Evolutionary conservation across 129 eudicot genomes (phyloP), one percentile per base, ranked within the genome.

Genomic region (Calendula officinalis): DNA sequence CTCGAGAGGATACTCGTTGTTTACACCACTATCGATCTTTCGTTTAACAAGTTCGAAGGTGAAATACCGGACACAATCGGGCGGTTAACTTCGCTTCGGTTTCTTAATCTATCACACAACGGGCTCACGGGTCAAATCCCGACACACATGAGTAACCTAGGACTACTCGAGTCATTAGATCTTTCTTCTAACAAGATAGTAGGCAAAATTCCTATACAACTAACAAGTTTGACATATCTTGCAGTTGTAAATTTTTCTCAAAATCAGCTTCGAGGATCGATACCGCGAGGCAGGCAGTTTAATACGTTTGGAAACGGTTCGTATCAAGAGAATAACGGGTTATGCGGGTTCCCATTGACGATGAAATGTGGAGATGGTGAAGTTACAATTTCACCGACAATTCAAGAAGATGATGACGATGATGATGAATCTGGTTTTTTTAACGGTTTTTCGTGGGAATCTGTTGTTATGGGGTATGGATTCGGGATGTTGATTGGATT

Each of bases 381-480:
- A 2, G 44, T 55, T 7, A 4, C 62, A 9, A 5, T 12, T 2
- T 56, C 63, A 8, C 69, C 10, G 0, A 42, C 32, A 2, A 69
- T 60, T 0, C 55, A 68, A 14, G 72, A 53, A 38, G 66, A 67
- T 16, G 60, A 42, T 22, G 60, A 64, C 12, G 60, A 42, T 22
- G 60, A 64, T 13, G 73, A 72, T 5, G 76, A 61, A n/a, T 49
- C 54, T 33, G 8, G 44, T 1, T 76, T 68, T 36, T 65, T 62
- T 13, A 27, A 64, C 27, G 81, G 76, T 4, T 69, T 80, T 81
- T 3, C 45, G 4, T 76, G 85, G 82, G 47, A 67, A 57, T 53
- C 80, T 9, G 56, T 76, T 55, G 56, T 62, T 56, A 11, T 56
- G 66, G 84, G 83, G 8, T 78, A 56, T 63, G 83, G 73, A 68